Base-by-base conservation (phyloP, 768 basidiomycete genomes). In the Guyanaporus albipodus region DNA sequence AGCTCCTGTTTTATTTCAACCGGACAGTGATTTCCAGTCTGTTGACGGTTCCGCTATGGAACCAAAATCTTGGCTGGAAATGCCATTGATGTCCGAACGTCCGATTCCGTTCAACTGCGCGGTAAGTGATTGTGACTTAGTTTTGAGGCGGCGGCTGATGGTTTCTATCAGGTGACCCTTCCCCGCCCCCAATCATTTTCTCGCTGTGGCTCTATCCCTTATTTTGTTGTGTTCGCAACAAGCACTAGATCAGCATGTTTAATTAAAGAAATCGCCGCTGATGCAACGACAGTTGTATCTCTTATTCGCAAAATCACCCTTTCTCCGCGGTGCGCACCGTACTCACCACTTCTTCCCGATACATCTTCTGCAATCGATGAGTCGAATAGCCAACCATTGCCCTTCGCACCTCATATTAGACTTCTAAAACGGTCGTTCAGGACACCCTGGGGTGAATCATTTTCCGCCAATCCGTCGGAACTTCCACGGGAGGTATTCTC, bases 191-290 rank as follows among this genome's bases (percentile, higher is more conserved):
- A 78, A 11, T 75, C 75, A 4, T 86, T 85, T 66, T 72, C 78
- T 54, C 83, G 85, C 23, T 62, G 73, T 21, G 73, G 73, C 15
- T 75, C 74, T n/a, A 76, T 88, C 50, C 78, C 85, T 11, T 87
- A 80, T 57, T 87, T 80, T 56, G 82, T 85, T 42, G 81, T 87
- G 23, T 87, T 87, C 65, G 77, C 78, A 9, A 86, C 86, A 24
- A 77, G 66, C 8, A 77, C 81, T 15, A 71, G 79, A 32, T 82
- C 79, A 15, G 63, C 71, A 2, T 53, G 64, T 10, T 66, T 87
- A 26, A 74, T 80, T 8, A 75, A 73, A 48, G 84, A 87, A 57
- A 84, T 87, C 28, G 79, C 83, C 8, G 58, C 82, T 4, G 85
- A 87, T 59, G 82, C 86, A 6, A 84, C 83, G 11, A 79, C 86